Conservation (phyloP, 495 filamentous ascomycete species). For the Talaromyces liani region DNA sequence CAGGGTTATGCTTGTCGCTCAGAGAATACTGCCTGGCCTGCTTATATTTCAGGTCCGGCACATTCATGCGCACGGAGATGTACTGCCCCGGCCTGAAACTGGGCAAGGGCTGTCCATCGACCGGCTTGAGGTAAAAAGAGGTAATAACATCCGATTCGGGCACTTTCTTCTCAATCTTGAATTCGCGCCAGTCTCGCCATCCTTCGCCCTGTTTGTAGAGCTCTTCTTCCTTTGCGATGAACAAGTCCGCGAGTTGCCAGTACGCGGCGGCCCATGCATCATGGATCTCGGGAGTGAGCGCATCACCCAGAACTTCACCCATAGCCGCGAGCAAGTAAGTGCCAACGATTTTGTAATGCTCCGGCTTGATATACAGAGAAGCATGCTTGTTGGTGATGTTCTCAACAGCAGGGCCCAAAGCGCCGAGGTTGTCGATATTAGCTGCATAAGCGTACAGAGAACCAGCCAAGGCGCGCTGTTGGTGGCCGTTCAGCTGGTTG, state of each 20-base stretch:
- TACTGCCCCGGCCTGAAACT: slow-evolving; percentile 55
- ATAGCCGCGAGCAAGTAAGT: slow-evolving; percentile 53
- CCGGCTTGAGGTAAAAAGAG: slow-evolving; percentile 54
- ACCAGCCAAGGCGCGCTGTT: slow-evolving; percentile 53
- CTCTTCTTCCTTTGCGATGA: slow-evolving; percentile 52
- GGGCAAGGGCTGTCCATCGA: slow-evolving; percentile 46
- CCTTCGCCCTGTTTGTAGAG: slow-evolving; percentile 39
- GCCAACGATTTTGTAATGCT: slow-evolving; percentile 57
- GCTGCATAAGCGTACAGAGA: slow-evolving; percentile 56
- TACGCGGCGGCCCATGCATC: slow-evolving; percentile 60
- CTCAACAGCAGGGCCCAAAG: slow-evolving; percentile 49
- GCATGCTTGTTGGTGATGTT: slow-evolving; percentile 63
- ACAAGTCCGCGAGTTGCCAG: slow-evolving; percentile 51
- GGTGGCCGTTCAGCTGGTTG: slow-evolving; percentile 51
- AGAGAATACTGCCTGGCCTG: slow-evolving; percentile 60
- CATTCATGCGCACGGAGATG: slow-evolving; percentile 45
- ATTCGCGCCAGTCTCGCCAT: slow-evolving; percentile 54
- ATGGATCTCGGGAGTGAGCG: slow-evolving; percentile 47
- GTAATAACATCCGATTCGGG: slow-evolving; percentile 50
- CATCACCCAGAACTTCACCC: slow-evolving; percentile 50
- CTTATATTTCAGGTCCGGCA: slow-evolving; percentile 44
- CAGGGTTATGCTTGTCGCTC: slow-evolving; percentile 41
- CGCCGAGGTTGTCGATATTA: slow-evolving; percentile 55
- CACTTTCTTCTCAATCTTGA: slow-evolving; percentile 51
- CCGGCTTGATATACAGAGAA: slow-evolving; percentile 51